phyloP scores from a whole-genome alignment of 371 early-diverging fungal genomes.

The Coemansia linderi region DNA sequence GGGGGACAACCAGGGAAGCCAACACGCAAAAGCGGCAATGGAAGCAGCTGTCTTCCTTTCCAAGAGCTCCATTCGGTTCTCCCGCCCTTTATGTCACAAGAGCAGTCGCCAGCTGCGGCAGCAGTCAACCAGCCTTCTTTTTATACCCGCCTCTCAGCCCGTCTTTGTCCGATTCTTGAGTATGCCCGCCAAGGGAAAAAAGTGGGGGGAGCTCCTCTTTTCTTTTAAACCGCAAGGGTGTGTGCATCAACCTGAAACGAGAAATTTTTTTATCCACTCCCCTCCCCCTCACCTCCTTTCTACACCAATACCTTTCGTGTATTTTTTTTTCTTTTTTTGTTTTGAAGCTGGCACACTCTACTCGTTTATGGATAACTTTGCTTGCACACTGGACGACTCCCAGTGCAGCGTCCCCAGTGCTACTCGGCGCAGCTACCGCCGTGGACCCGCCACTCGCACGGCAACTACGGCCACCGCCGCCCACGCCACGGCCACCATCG shows the following conservation, averaged over 20 bases:
- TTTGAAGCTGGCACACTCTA: background rate
- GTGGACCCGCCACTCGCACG: background rate
- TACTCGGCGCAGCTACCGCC: background rate
- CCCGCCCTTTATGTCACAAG: background rate
- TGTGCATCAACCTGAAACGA: background rate
- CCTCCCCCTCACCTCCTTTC: background rate
- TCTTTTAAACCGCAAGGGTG: background rate
- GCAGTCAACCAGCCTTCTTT: background rate
- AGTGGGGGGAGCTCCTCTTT: background rate
- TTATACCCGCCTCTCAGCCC: background rate
- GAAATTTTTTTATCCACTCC: background rate
- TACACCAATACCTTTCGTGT: background rate
- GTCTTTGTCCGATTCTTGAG: background rate
- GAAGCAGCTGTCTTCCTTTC: background rate
- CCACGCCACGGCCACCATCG: background rate
- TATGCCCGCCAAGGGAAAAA: background rate
- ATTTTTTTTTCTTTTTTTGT: background rate
- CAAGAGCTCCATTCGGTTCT: background rate
- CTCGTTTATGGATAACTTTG: background rate
- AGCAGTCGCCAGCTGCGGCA: background rate
- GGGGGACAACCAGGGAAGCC: background rate
- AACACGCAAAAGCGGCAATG: background rate
- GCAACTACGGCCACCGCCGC: constrained; percentile 4
- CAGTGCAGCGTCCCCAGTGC: constrained; percentile 1
- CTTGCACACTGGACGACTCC: background rate